Conservation (phyloP, 1,284 basidiomycete genomes). For the Tausonia pullulans region DNA sequence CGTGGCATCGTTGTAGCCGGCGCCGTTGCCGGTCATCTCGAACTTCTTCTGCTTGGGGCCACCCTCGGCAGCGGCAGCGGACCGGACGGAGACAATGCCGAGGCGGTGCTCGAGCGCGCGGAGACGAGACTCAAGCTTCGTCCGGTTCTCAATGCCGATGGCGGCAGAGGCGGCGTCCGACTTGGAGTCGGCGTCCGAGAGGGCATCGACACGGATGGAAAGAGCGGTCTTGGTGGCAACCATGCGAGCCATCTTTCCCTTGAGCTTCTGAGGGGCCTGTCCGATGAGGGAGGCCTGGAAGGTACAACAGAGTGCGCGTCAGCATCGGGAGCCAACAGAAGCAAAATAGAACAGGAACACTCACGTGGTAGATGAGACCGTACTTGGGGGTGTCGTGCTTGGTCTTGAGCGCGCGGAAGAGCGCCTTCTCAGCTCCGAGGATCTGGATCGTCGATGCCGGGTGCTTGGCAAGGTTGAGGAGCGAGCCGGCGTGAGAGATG, state of each 20-base stretch:
- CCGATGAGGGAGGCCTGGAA: conserved; percentile 80
- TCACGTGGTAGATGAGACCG: conserved; percentile 87
- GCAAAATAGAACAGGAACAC: conserved; percentile 25
- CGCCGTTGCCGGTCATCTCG: conserved; percentile 57
- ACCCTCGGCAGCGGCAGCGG: conserved; percentile 44
- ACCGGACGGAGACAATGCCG: conserved; percentile 54
- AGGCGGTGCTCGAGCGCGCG: conserved; percentile 75
- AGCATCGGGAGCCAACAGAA: conserved; percentile 4
- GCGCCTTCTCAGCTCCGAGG: conserved; percentile 93
- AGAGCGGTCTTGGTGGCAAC: conserved; percentile 95
- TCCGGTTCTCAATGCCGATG: conserved; percentile 83
- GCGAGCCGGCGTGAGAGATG: conserved; percentile 91
- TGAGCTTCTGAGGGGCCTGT: conserved; percentile 93
- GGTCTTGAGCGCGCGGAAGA: conserved; percentile 96
- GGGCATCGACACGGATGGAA: conserved; percentile 91
- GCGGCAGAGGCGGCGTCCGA: conserved; percentile 67
- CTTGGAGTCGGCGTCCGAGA: conserved; percentile 85
- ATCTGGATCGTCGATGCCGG: conserved; percentile 98
- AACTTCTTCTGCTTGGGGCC: conserved; percentile 58
- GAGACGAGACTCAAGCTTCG: conserved; percentile 87
- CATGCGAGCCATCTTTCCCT: conserved; percentile 99
- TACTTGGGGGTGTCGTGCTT: conserved; percentile 99
- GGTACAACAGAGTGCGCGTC: conserved; percentile 13
- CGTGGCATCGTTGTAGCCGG: conserved; percentile 69
- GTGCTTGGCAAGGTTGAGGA: conserved; percentile 89